Evolutionary conservation across 2,329 filamentous ascomycete species (phyloP).

Genomic region (Fonsecaea pedrosoi): DNA sequence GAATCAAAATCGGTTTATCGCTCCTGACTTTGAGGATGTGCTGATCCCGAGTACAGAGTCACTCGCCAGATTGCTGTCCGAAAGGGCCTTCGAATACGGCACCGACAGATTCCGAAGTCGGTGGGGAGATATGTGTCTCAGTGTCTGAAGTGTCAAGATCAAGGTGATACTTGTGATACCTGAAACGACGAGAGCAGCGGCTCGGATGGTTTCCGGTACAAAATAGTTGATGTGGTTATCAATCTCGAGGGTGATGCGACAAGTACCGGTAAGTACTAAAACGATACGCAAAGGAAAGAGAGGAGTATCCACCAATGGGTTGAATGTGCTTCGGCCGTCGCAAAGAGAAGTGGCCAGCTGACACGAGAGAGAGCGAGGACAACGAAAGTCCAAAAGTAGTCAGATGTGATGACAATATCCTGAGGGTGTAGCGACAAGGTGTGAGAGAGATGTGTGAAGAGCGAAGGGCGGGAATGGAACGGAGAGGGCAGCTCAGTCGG

Average conservation of each 20-base stretch:
- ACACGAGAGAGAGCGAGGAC: constrained; percentile 2
- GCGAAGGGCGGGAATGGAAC: constrained; percentile 8
- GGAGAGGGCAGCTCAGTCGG: constrained; percentile 11
- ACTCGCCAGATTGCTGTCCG: constrained; percentile 2
- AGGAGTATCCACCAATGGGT: constrained; percentile 21
- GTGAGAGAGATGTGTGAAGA: constrained; percentile 11
- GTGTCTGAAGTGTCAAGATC: not conserved
- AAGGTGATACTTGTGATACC: constrained; percentile 11
- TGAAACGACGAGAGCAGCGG: constrained; percentile 21
- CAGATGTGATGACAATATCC: constrained; percentile 8
- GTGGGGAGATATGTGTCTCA: constrained; percentile 4
- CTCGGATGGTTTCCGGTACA: constrained; percentile 7
- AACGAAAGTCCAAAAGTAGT: constrained; percentile 5
- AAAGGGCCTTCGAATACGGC: constrained; percentile 17
- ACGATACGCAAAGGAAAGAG: constrained; percentile 15
- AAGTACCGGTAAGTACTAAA: constrained; percentile 15
- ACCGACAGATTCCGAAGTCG: constrained; percentile 6
- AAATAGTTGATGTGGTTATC: constrained; percentile 20
- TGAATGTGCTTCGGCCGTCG: constrained; percentile 20
- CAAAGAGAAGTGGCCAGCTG: constrained; percentile 12
- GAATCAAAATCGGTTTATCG: constrained; percentile 1
- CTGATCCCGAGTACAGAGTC: constrained; percentile 11
- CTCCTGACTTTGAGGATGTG: constrained; percentile 12
- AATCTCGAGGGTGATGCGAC: constrained; percentile 19
- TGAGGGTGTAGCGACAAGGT: not conserved